Conservation (phyloP, 2,329 filamentous ascomycete species). For the Talaromyces pinophilus region DNA sequence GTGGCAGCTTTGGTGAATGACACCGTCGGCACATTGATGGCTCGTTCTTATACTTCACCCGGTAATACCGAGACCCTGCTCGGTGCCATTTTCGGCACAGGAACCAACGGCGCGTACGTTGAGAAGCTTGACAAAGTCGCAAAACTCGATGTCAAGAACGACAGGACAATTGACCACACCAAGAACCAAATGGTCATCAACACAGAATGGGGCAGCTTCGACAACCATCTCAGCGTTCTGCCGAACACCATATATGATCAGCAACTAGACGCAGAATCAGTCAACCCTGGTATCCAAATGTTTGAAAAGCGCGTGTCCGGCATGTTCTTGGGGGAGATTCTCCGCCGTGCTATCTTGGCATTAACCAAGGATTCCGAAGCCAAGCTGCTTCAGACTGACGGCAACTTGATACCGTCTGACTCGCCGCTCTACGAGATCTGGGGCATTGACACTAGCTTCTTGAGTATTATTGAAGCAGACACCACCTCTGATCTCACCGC, state of each 20-base stretch:
- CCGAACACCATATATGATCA: constrained; percentile 83
- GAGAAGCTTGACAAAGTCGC: constrained; percentile 85
- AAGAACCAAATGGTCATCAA: constrained; percentile 98
- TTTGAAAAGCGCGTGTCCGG: constrained; percentile 98
- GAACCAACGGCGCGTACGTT: constrained; percentile 95
- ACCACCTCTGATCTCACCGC: constrained; percentile 69
- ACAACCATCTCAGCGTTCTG: constrained; percentile 86
- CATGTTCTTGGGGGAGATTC: constrained; percentile 96
- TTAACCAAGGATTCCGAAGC: constrained; percentile 68
- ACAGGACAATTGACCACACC: constrained; percentile 66
- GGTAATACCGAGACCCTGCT: constrained; percentile 83
- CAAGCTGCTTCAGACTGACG: constrained; percentile 73
- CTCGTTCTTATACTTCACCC: constrained; percentile 89
- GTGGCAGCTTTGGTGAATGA: constrained; percentile 98
- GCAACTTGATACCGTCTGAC: constrained; percentile 66
- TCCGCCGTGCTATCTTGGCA: constrained; percentile 73
- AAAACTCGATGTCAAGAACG: constrained; percentile 65
- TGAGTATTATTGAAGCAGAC: constrained; percentile 84
- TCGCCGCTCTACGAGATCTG: constrained; percentile 75
- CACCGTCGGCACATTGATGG: constrained; percentile 96
- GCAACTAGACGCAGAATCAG: constrained; percentile 73
- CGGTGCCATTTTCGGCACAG: constrained; percentile 97
- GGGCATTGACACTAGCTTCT: constrained; percentile 87
- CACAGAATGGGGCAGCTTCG: constrained; percentile 97
- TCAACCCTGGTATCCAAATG: constrained; percentile 95